Evolutionary conservation across 2,329 filamentous ascomycete species (phyloP), one percentile per base, ranked within the genome.

Genomic region (Calonectria pauciramosa): DNA sequence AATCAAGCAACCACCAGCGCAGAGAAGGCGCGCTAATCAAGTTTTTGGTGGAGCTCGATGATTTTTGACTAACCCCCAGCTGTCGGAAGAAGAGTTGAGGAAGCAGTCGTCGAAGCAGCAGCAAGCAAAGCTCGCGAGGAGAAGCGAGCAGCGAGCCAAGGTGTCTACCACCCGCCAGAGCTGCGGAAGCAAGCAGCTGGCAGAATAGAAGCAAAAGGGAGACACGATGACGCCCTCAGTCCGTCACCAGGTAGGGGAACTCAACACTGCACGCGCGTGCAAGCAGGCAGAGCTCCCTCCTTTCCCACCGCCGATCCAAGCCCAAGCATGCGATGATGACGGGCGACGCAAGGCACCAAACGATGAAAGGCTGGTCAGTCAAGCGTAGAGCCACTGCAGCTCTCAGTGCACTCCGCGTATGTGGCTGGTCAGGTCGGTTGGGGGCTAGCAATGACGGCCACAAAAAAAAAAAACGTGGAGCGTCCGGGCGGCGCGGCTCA

Each of bases 1-100:
- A 80, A 76, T 78, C 79, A 77, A 74, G 73, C 73, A 75, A 72
- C 68, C 73, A 72, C 75, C 73, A 77, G 68, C 68, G 64, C 72
- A 71, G 64, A 32, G 44, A 38, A 65, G 51, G 67, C 52, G 67
- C 67, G 67, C 67, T 69, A 69, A 47, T 32, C 52, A 59, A 36
- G 52, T 69, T 49, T 59, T 47, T 49, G 67, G 51, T 59, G 67
- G 67, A 69, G 52, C 66, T 56, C 34, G 47, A 38, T 56, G 20
- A 56, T 56, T 68, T 68, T 68, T 56, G 23, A 47, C 65, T 54
- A 56, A 54, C 49, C 49, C 59, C 49, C 30, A 51, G n/a, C 49
- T 52, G 47, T 41, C 26, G 49, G 38, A 38, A 47, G 60, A 65
- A 65, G 38, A 65, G 38, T 38, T n/a, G 60, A 38, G 56, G 56